Percentiles rank a stretch among this genome's conserved stretches.
Conservation (phyloP, 768 basidiomycete genomes). For the Leccinum boreale region DNA sequence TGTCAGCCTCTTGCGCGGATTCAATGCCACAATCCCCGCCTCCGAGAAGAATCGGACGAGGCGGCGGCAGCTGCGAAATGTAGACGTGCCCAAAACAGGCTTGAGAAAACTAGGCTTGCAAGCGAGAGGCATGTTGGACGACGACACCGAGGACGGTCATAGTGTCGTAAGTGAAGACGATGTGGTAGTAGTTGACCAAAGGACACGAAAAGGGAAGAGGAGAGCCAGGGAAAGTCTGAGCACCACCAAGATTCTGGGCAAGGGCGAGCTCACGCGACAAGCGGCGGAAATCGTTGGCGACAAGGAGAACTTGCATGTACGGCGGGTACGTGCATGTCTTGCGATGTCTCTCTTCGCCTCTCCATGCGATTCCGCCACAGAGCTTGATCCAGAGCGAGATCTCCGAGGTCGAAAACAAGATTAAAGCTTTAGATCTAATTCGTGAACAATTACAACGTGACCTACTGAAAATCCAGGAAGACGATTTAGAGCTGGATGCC, state of each 20-base stretch:
- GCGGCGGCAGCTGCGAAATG: constrained; percentile 74
- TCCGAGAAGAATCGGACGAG: constrained; percentile 75
- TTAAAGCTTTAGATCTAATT: constrained; percentile 78
- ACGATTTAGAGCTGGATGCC: constrained; percentile 95
- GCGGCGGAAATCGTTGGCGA: constrained; percentile 83
- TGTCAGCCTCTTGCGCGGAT: constrained; percentile 84
- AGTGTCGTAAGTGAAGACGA: constrained; percentile 76
- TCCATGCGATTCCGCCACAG: constrained; percentile 38
- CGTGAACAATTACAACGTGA: constrained; percentile 77
- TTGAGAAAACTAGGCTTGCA: constrained; percentile 76
- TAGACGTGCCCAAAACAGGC: constrained; percentile 72
- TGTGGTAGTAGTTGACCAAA: constrained; percentile 52
- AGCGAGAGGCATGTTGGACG: constrained; percentile 65
- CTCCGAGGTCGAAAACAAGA: constrained; percentile 85
- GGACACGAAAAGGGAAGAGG: constrained; percentile 37
- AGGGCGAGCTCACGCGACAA: constrained; percentile 82
- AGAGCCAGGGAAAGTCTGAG: constrained; percentile 66
- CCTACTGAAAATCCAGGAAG: constrained; percentile 85
- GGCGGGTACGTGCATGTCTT: constrained; percentile 51
- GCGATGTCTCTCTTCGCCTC: constrained; percentile 1
- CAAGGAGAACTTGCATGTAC: constrained; percentile 89
- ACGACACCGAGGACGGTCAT: constrained; percentile 51
- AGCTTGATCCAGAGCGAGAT: constrained; percentile 86
- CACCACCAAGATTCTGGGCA: constrained; percentile 67
- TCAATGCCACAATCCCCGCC: constrained; percentile 92